Evolutionary conservation across 2,329 filamentous ascomycete species (phyloP), one percentile per base, ranked within the genome.

Genomic region (Stylonectria norvegica): DNA sequence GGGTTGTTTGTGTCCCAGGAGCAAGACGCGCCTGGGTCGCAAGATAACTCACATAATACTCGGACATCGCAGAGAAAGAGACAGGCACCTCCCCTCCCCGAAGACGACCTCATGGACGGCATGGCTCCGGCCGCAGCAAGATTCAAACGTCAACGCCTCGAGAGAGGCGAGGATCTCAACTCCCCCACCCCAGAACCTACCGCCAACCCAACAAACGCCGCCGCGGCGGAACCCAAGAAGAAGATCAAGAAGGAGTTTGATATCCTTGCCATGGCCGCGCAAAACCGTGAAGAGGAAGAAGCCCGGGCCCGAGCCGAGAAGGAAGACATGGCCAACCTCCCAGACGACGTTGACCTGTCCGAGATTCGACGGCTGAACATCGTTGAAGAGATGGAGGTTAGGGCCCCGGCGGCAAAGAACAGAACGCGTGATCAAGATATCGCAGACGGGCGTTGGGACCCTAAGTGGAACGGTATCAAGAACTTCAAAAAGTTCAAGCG

Each of bases 401-500:
- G 71, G 17, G 40, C 57, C 47, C 50, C 57, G 55, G 56, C 54
- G 36, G 46, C 55, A 39, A 42, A 50, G 3, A 41, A 51, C 20
- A 60, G 50, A 39, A 63, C 52, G 45, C 50, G 55, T 47, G 78
- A 82, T n/a, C 66, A 71, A 41, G 73, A 77, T 15, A 61, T 73
- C 31, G 70, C 66, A 2, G 69, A 71, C 30, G 72, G 74, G 5
- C 75, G 87, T 28, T 96, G 91, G 90, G 79, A 96, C 50, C 81
- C 88, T 1, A 75, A 75, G 27, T 98, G 93, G 93, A 95, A 96
- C 59, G 93, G 91, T 1, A 77, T 91, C 30, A 91, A 89, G 64
- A 97, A 98, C 59, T 98, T 95, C 69, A 98, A 98, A 63, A 86
- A 81, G 54, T 98, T 98, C 58, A 73, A 75, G 16, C 73, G 72